Percentiles rank a stretch among this genome's conserved stretches.
phyloP scores from a whole-genome alignment of 441 rosid genomes.

The Populus hybrid region DNA sequence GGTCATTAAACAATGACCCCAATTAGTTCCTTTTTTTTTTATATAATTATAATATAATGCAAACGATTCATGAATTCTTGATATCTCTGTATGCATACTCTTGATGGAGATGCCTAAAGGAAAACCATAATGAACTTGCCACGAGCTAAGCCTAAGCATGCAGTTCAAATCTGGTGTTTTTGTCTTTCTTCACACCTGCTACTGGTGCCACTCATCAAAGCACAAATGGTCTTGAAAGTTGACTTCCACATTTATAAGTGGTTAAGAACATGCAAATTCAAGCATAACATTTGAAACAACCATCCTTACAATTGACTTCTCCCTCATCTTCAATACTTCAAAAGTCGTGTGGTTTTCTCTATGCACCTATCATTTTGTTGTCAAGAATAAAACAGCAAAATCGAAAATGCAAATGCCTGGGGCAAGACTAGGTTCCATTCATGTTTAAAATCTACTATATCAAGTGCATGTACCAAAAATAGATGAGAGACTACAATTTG shows the following conservation, averaged over 20 bases:
- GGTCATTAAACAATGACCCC: no score
- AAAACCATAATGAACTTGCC: no score
- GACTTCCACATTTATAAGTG: neutral
- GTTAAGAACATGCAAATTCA: neutral
- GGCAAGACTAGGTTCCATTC: neutral
- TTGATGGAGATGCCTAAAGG: no score
- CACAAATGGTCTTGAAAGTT: neutral
- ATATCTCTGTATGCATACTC: no score
- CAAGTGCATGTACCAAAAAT: neutral
- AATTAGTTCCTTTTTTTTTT: no score
- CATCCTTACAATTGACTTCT: neutral
- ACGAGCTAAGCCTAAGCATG: no score
- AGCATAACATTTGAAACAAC: neutral
- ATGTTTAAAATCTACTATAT: neutral
- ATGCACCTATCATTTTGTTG: neutral
- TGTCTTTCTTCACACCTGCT: no score
- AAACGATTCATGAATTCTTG: no score
- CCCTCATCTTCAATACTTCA: neutral
- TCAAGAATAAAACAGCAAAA: neutral
- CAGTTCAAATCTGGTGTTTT: no score
- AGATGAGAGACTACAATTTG: conserved; percentile 4
- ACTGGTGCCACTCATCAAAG: neutral
- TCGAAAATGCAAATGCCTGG: neutral
- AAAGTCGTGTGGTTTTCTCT: neutral
- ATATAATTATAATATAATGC: no score